These are phyloP conservation scores for Lablab purpureus DNA, from an alignment of 306 rosid species.

Conservation along the genomic window DNA sequence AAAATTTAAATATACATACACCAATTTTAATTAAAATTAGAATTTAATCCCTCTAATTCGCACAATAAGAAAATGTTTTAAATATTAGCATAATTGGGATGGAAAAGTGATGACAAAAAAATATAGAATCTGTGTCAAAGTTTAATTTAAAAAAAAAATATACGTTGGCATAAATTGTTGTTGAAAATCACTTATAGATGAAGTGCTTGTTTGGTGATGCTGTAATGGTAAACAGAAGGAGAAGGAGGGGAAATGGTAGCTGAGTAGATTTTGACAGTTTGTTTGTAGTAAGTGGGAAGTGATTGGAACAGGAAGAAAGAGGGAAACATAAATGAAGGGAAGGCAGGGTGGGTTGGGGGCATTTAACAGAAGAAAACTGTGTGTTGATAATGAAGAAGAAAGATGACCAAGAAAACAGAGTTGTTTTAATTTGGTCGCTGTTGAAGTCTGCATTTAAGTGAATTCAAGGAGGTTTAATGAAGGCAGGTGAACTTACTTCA, in stretches of 20 bases:
- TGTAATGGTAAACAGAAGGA: slow-evolving; percentile 35
- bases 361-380: slow-evolving; percentile 64
- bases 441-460: slow-evolving; percentile 86
- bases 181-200: background rate
- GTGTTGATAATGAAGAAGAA: slow-evolving; percentile 55
- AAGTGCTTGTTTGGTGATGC: background rate
- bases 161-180: no score
- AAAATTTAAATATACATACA: no score
- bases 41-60: no score
- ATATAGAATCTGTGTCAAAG: no score
- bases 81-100: no score
- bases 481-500: slow-evolving; percentile 79
- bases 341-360: slow-evolving; percentile 79
- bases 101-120: no score
- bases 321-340: slow-evolving; percentile 71
- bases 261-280: slow-evolving; percentile 50
- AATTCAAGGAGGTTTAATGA: slow-evolving; percentile 84
- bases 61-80: no score
- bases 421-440: slow-evolving; percentile 66
- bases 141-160: no score
- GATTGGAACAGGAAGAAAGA: slow-evolving; percentile 52
- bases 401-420: slow-evolving; percentile 56
- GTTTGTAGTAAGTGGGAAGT: slow-evolving; percentile 45
- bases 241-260: slow-evolving; percentile 42
- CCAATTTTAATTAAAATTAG: no score